Base-by-base conservation (phyloP, 2,329 filamentous ascomycete genomes). In the Pleomassaria siparia region DNA sequence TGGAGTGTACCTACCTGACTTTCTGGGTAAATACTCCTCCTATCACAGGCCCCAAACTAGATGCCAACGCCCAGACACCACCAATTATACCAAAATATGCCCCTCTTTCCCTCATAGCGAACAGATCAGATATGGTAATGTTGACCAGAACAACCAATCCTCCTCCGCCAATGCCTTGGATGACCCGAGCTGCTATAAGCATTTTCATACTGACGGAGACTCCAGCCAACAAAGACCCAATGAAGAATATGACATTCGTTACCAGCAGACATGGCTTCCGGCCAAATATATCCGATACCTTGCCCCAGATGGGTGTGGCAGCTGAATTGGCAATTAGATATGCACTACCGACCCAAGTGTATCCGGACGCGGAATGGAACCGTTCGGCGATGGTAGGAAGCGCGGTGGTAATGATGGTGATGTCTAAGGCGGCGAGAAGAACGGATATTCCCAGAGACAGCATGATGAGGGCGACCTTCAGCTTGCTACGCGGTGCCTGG, bases 21-120 rank as follows among this genome's bases (percentile, higher is more conserved):
- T 78, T 74, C 45, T 83, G 75, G 0, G 85, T 86, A 53, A 89
- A 84, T 0, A 80, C 78, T 7, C 87, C 87, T 15, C 86, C 86
- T 4, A 89, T 72, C 2, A 86, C 73, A 0, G 86, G 86, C 0
- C 86, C 87, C n/a, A 87, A 69, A 0, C 80, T 80, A 28, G 78
- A 80, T 2, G 86, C 84, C 16, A 86, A 64, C 1, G 84, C 84
- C 86, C 86, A 84, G 0, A 87, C 80, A 42, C 84, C 76, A 4
- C 83, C 84, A 45, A 87, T 80, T 39, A 88, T 70, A 0, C 84
- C 85, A 59, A 82, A 84, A 62, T 83, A 86, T 47, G 81, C 77
- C 15, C 81, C 79, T 37, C 83, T 77, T 28, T 70, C 79, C 68
- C 78, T 71, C 70, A 86, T 76, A 45, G 66, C 80, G 69, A 87